Evolutionary conservation across 225 moss, liverwort and hornwort genomes (phyloP), one percentile per base, ranked within the genome.

Genomic region (Polytrichum commune): DNA sequence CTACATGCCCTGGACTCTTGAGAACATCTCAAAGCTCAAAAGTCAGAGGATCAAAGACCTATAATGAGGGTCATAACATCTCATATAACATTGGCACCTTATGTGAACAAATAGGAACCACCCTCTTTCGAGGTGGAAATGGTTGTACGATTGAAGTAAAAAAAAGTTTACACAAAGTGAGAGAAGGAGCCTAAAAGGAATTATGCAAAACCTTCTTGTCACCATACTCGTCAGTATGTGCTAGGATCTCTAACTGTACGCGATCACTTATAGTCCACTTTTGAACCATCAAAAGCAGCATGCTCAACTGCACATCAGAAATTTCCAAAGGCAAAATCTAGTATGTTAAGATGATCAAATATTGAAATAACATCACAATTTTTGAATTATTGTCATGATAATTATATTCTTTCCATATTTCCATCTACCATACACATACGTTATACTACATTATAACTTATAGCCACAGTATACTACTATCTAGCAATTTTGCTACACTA

Each of bases 171-270:
- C 67, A 71, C 26, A 46, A 77, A 79, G 67, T 76, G 80, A 74
- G 68, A 72, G 76, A 62, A 63, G 77, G 55, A 77, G 77, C 69
- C 20, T 8, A 24, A 58, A 46, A 66, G 65, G 64, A 27, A 62
- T 63, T 68, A 73, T 27, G 25, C n/a, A 75, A 67, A 79, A 69
- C 68, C 72, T 77, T 79, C 66, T 77, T 77, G 74, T 66, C 77
- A 74, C 60, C 75, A 75, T 19, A 75, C 72, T 79, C 63, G 74
- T 77, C 57, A 4, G 46, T 46, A 46, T 16, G 46, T 46, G 46
- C 46, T 46, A 38, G 2, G 38, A 9, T 46, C 46, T 46, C 46
- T 35, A 16, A 46, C 46, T 46, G 46, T 46, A 46, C 46, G 46
- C 4, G 13, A 46, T 46, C 60, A 71, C 29, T 76, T 78, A 72